These are phyloP conservation scores for Bothriochloa decipiens DNA, from an alignment of 176 grass and related monocot genomes.

Conservation along the genomic window DNA sequence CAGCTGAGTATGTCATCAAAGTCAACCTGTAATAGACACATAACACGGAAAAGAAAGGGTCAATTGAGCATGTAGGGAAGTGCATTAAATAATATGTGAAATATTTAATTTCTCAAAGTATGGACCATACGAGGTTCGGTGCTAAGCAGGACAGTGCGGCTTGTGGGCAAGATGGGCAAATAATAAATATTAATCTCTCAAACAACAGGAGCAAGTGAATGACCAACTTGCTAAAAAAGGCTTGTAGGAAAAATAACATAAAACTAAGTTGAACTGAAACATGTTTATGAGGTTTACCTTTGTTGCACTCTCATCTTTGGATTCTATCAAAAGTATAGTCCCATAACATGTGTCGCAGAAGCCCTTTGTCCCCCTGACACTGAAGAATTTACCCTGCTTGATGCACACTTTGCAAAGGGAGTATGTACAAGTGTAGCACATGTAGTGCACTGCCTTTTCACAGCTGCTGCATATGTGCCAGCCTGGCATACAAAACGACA, in stretches of 20 bases:
- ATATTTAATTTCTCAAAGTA: background rate
- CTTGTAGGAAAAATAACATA: background rate
- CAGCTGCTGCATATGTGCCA: conserved; percentile 99
- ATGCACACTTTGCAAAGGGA: conserved; percentile 89
- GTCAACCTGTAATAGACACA: conserved; percentile 72
- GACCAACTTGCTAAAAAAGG: conserved; percentile 6
- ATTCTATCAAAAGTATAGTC: conserved; percentile 85
- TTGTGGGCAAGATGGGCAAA: conserved; percentile 18
- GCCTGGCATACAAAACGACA: conserved; percentile 54
- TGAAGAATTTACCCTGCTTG: conserved; percentile 77
- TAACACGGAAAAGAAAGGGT: conserved; percentile 23
- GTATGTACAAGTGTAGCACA: conserved; percentile 98
- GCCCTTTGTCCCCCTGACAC: conserved; percentile 83
- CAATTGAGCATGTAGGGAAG: background rate
- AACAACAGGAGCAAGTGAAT: background rate
- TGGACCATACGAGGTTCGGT: background rate
- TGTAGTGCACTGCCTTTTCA: conserved; percentile 78
- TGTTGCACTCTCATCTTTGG: conserved; percentile 49
- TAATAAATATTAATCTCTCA: conserved; percentile 1
- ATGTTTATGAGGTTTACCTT: conserved; percentile 54
- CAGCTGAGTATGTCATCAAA: conserved; percentile 93
- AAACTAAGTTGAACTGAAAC: background rate
- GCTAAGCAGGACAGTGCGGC: background rate
- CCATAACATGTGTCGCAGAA: conserved; percentile 93
- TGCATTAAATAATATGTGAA: background rate